These are phyloP conservation scores for Collybia sp. DNA, from an alignment of 768 basidiomycete genomes.

Conservation along the genomic window DNA sequence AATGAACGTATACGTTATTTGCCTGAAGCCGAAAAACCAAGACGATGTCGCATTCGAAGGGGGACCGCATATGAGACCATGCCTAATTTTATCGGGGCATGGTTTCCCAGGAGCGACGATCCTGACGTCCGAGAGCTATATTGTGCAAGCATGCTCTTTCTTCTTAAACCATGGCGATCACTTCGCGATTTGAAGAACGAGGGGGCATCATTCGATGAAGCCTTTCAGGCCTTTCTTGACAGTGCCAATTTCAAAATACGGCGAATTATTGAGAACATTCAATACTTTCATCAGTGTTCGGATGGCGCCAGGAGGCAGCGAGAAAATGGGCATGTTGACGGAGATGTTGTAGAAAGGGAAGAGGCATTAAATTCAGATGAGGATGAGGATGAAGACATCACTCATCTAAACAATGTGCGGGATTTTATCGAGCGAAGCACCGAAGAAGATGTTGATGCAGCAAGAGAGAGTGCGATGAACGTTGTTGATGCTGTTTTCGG, in stretches of 20 bases:
- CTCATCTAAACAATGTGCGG: too few relatives aligned
- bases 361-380: too few relatives aligned
- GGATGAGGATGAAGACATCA: too few relatives aligned
- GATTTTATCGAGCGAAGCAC: too few relatives aligned
- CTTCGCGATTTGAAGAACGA: slow-evolving; percentile 16
- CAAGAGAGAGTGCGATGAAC: too few relatives aligned
- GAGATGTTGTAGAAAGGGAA: too few relatives aligned
- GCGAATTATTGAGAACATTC: slow-evolving; percentile 18
- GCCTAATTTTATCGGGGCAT: slow-evolving; percentile 25
- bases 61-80: slow-evolving; percentile 26
- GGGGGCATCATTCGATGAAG: slow-evolving; percentile 10
- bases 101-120: slow-evolving; percentile 20
- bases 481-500: too few relatives aligned
- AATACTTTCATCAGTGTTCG: slow-evolving; percentile 27
- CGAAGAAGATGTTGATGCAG: too few relatives aligned
- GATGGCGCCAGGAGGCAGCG: slow-evolving; percentile 1
- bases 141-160: slow-evolving; percentile 21
- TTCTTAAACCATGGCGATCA: slow-evolving; percentile 29
- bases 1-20: slow-evolving; percentile 16
- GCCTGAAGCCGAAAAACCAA: slow-evolving; percentile 4
- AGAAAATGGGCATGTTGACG: too few relatives aligned
- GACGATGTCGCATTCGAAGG: slow-evolving; percentile 11
- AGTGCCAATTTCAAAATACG: background rate
- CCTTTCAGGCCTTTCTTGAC: slow-evolving; percentile 12
- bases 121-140: slow-evolving; percentile 15